A percentile compares a stretch with the other conserved stretches of the same genome.
Evolutionary conservation across 2,329 filamentous ascomycete genomes (phyloP).

Genomic region (Cryphonectria carpinicola): DNA sequence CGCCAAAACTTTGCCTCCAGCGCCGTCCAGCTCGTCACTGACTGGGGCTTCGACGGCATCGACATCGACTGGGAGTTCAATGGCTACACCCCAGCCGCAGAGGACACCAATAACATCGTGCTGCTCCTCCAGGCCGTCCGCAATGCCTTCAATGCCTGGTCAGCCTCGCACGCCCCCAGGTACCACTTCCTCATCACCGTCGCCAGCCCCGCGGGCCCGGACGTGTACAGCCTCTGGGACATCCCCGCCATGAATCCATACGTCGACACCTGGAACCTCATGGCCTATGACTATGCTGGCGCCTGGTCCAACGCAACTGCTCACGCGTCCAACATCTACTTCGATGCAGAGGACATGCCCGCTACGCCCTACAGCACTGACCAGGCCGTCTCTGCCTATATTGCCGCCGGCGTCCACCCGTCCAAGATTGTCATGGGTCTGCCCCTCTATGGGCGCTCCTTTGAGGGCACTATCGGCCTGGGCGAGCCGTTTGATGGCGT

Average conservation of each 20-base stretch:
- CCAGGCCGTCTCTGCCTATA: constrained; percentile 66
- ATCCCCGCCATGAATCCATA: constrained; percentile 51
- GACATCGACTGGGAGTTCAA: constrained; percentile 64
- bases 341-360: constrained; percentile 51
- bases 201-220: constrained; percentile 45
- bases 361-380: constrained; percentile 73
- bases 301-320: constrained; percentile 64
- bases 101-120: constrained; percentile 47
- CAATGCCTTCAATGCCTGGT: constrained; percentile 39
- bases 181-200: constrained; percentile 41
- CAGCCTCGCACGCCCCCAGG: constrained; percentile 34
- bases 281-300: constrained; percentile 73
- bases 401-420: constrained; percentile 58
- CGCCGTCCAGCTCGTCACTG: constrained; percentile 70
- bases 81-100: constrained; percentile 35
- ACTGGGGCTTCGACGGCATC: constrained; percentile 64
- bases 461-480: constrained; percentile 68
- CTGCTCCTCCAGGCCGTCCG: constrained; percentile 49
- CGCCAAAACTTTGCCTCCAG: constrained; percentile 68
- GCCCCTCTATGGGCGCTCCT: constrained; percentile 80
- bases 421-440: constrained; percentile 75
- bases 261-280: constrained; percentile 61
- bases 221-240: constrained; percentile 50
- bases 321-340: constrained; percentile 72
- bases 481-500: constrained; percentile 67